These are phyloP conservation scores for Globisporangium splendens DNA, from an alignment of 352 stramenopile species.

Conservation along the genomic window DNA sequence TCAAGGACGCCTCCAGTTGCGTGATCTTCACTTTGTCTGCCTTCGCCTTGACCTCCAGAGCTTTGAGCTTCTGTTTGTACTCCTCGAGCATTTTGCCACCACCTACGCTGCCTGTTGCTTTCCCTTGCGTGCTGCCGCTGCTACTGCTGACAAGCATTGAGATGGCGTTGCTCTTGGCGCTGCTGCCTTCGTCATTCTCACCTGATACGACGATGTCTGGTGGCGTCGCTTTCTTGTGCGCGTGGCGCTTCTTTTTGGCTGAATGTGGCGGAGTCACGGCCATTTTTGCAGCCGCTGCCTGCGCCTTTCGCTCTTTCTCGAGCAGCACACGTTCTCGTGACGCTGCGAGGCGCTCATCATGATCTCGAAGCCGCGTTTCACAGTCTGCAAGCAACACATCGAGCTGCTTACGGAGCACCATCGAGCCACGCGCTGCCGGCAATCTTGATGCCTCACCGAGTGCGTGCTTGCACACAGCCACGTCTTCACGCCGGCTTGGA, in stretches of 20 bases:
- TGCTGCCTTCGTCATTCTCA: conserved; percentile 9
- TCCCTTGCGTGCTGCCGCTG: not conserved
- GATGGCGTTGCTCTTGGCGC: too few species aligned
- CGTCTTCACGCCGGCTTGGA: conserved; percentile 27
- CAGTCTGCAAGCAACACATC: conserved; percentile 46
- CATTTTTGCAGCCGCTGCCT: not conserved
- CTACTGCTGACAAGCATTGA: not conserved
- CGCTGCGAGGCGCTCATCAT: conserved; percentile 24
- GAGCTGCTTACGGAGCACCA: conserved; percentile 59
- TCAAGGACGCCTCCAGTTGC: conserved; percentile 62
- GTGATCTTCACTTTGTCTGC: conserved; percentile 70
- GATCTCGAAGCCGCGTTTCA: conserved; percentile 26
- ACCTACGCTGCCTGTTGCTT: not conserved
- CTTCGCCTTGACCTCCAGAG: conserved; percentile 61
- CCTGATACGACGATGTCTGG: not conserved
- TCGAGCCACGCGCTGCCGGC: conserved; percentile 51
- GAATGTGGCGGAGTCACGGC: conserved; percentile 1
- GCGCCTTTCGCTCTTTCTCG: conserved; percentile 10
- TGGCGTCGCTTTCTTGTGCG: conserved; percentile 15
- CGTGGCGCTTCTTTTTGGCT: not conserved
- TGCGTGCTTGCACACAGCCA: conserved; percentile 28
- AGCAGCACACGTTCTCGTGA: conserved; percentile 11
- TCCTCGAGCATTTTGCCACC: conserved; percentile 46
- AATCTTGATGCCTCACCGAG: conserved; percentile 44
- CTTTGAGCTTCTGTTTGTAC: conserved; percentile 71